Base-by-base conservation (phyloP, 257 asterid species). In the Salvia splendens region DNA sequence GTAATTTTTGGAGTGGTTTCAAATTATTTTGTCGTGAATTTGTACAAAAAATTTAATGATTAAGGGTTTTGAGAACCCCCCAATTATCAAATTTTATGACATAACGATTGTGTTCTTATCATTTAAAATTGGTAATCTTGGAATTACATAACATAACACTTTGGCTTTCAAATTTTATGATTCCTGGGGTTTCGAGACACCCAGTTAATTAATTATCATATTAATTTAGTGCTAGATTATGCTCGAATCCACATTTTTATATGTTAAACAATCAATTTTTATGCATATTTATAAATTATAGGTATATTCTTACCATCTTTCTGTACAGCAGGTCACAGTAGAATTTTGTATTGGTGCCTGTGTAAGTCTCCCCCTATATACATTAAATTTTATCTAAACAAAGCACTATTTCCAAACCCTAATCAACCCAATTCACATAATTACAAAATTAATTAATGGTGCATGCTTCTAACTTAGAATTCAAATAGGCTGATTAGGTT, bases 401-500 rank as follows among this genome's bases (percentile, higher is more conserved):
- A 20, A 20, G 24, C 24, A 61, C 45, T 14, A 20, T 12, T 24
- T 70, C 33, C 30, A 70, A 69, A 59, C 73, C 67, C 73, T 69
- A 70, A 69, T 50, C 17, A 14, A 36, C n/a, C 51, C 33, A 65
- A 17, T 11, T 7, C 38, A 3, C n/a, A 47, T 35, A 24, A 50
- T 24, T 65, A 17, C 14, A 20, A 33, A 66, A 52, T 66, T 67
- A 17, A 67, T 52, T 52, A 47, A 53, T 63, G 40, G 50, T 68
- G 64, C 66, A 47, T 46, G 73, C 67, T 47, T 58, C 42, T 3
- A 47, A 58, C 32, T 33, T 48, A 61, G 63, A 70, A 70, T 61
- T 70, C 40, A 61, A 51, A 61, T 35, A 50, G 69, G 15, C 69
- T 3, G 61, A 40, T 47, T 58, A 33, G 14, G 28, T 68, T 16